Conservation (phyloP, 805 yeast genomes). For the Candida glaebosa region DNA sequence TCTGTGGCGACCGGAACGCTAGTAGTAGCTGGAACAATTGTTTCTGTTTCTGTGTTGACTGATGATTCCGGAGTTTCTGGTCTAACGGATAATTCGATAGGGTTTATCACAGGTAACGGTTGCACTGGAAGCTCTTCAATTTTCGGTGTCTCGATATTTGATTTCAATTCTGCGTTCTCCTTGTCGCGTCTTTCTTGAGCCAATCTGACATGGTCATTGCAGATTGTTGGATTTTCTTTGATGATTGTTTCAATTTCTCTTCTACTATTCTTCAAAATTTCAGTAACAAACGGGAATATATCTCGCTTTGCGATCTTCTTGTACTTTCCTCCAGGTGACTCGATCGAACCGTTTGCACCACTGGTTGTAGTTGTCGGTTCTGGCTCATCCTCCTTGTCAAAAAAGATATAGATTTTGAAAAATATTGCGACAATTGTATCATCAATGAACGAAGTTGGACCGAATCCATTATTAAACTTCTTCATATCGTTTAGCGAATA, state of each 20-base stretch:
- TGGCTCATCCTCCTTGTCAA: constrained; percentile 9
- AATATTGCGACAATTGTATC: constrained; percentile 65
- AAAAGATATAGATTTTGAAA: constrained; percentile 42
- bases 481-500: constrained; percentile 57
- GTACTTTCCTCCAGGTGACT: constrained; percentile 27
- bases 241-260: constrained; percentile 27
- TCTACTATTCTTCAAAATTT: constrained; percentile 26
- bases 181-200: not conserved
- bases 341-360: constrained; percentile 11
- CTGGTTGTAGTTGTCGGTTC: not conserved
- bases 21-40: no score
- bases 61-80: no score
- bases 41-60: no score
- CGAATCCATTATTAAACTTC: constrained; percentile 75
- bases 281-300: constrained; percentile 38
- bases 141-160: no score
- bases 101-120: no score
- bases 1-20: no score
- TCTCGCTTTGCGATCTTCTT: constrained; percentile 41
- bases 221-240: constrained; percentile 28
- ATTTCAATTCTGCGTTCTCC: not conserved
- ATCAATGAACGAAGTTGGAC: constrained; percentile 71
- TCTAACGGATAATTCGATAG: no score
- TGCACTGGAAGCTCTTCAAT: no score
- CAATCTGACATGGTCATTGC: constrained; percentile 21